Conservation (phyloP, 2,329 filamentous ascomycete genomes). For the Phoma sp. region DNA sequence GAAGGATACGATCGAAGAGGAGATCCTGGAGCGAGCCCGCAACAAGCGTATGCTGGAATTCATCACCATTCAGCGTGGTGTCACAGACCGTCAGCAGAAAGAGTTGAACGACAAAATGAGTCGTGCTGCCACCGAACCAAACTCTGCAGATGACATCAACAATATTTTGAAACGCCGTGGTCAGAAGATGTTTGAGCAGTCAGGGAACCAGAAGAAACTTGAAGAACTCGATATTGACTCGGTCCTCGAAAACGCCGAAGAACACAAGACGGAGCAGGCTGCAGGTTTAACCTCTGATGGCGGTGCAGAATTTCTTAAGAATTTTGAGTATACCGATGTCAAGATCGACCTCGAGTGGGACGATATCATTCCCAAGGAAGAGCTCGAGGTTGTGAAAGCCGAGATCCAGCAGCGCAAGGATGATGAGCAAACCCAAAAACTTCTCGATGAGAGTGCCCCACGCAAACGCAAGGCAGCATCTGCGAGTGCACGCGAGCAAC, state of each 20-base stretch:
- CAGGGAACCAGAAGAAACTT: conserved; percentile 92
- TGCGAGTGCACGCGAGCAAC: conserved; percentile 67
- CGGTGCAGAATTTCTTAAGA: conserved; percentile 92
- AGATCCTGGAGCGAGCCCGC: conserved; percentile 91
- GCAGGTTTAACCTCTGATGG: conserved; percentile 94
- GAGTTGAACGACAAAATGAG: conserved; percentile 73
- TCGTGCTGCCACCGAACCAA: conserved; percentile 76
- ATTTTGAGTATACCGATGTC: conserved; percentile 93
- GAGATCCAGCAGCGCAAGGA: conserved; percentile 86
- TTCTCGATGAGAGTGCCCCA: conserved; percentile 85
- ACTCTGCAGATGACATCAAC: conserved; percentile 92
- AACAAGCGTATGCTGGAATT: conserved; percentile 98
- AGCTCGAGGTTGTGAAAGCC: conserved; percentile 85
- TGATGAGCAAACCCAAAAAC: conserved; percentile 79
- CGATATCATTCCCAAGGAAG: conserved; percentile 94
- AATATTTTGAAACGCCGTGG: conserved; percentile 95
- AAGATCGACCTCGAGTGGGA: conserved; percentile 98
- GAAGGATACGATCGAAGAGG: conserved; percentile 97
- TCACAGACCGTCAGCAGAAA: conserved; percentile 90
- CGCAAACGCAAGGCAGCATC: conserved; percentile 71
- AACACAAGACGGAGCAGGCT: conserved; percentile 94
- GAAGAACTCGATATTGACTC: conserved; percentile 98
- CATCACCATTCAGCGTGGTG: conserved; percentile 93
- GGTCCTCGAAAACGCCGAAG: conserved; percentile 93
- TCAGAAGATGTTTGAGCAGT: conserved; percentile 99